These are phyloP conservation scores for Polytrichum formosum DNA, from an alignment of 225 moss, liverwort and hornwort species.

Conservation along the genomic window DNA sequence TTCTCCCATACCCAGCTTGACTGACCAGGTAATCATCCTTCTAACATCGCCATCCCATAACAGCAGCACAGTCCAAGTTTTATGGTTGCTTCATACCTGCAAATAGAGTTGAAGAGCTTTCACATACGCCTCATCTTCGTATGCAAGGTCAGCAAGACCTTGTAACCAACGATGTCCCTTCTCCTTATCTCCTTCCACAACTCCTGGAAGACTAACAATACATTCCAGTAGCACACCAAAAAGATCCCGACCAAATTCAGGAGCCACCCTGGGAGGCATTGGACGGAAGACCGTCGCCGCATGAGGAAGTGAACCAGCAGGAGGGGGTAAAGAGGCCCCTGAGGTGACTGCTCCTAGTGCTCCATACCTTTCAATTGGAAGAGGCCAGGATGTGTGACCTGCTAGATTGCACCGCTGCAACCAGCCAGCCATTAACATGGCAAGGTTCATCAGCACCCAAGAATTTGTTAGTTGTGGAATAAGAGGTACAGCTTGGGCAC, in stretches of 20 bases:
- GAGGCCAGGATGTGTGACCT: constrained; percentile 47
- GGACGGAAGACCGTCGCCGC: constrained; percentile 44
- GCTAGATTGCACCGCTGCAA: constrained; percentile 78
- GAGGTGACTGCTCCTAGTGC: constrained; percentile 72
- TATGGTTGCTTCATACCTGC: constrained; percentile 34
- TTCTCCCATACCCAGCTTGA: not conserved
- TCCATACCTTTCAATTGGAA: constrained; percentile 81
- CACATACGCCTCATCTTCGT: constrained; percentile 82
- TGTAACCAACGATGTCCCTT: constrained; percentile 97
- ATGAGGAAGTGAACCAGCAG: constrained; percentile 52
- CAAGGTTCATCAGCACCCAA: constrained; percentile 69
- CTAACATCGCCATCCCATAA: too few species aligned
- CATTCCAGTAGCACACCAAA: constrained; percentile 83
- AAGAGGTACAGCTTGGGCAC: constrained; percentile 62
- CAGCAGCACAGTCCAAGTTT: not conserved
- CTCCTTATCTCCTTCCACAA: constrained; percentile 75
- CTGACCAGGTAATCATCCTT: not conserved
- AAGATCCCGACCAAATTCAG: constrained; percentile 82
- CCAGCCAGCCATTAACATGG: constrained; percentile 94
- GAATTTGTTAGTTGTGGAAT: constrained; percentile 72
- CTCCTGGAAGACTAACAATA: constrained; percentile 80
- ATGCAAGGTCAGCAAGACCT: constrained; percentile 93
- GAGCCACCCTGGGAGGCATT: constrained; percentile 58
- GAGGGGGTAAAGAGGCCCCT: constrained; percentile 57
- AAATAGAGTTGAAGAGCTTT: constrained; percentile 88